phyloP scores from a whole-genome alignment of 1,139 yeast species.

The Diutina catenulata region DNA sequence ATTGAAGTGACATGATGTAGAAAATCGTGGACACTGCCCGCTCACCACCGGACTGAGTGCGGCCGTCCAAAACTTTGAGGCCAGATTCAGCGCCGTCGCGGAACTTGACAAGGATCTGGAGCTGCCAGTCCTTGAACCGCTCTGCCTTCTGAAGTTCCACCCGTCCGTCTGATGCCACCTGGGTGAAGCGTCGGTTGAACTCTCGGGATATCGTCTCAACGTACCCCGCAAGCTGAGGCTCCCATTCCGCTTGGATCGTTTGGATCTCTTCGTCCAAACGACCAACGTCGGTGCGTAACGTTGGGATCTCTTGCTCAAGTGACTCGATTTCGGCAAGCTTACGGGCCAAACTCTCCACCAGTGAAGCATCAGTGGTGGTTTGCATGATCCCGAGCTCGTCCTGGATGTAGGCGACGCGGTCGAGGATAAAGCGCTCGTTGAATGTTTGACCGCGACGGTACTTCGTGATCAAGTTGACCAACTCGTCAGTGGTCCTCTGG shows the following conservation, averaged over 20 bases:
- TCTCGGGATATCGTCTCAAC: slow-evolving; percentile 45
- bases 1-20: slow-evolving; percentile 84
- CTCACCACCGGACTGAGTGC: slow-evolving; percentile 96
- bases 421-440: slow-evolving; percentile 22
- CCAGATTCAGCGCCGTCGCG: slow-evolving; percentile 49
- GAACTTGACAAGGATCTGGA: slow-evolving; percentile 78
- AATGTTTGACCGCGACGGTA: slow-evolving; percentile 33
- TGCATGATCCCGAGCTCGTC: slow-evolving; percentile 27
- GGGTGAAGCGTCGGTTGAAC: slow-evolving; percentile 53
- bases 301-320: slow-evolving; percentile 24
- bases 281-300: slow-evolving; percentile 15
- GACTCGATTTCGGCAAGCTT: slow-evolving; percentile 21
- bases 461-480: slow-evolving; percentile 31
- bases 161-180: slow-evolving; percentile 79
- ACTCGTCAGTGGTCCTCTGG: slow-evolving; percentile 27
- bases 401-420: slow-evolving; percentile 22
- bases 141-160: slow-evolving; percentile 47
- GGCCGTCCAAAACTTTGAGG: slow-evolving; percentile 62
- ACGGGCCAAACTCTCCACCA: slow-evolving; percentile 21
- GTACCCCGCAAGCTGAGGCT: slow-evolving; percentile 39
- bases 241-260: slow-evolving; percentile 38
- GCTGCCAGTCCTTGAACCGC: slow-evolving; percentile 64
- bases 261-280: slow-evolving; percentile 25
- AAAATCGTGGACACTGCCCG: slow-evolving; percentile 90
- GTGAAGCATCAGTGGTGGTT: slow-evolving; percentile 26